These are phyloP conservation scores for Chloranthus sessilifolius DNA, from an alignment of 164 flowering plant species.

Conservation along the genomic window DNA sequence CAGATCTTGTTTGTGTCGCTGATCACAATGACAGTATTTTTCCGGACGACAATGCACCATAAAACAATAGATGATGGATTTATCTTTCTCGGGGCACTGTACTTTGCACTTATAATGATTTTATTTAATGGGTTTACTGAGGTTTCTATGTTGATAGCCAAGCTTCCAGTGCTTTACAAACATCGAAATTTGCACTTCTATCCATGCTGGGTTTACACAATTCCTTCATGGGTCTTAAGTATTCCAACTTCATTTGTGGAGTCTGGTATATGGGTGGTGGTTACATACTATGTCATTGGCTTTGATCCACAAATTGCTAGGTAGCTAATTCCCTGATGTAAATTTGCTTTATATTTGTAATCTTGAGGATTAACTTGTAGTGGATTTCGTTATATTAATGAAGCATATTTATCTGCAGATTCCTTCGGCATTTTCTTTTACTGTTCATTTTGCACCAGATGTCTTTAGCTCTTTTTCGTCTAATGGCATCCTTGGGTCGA, in stretches of 20 bases:
- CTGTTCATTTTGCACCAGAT: slow-evolving; percentile 87
- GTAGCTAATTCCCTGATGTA: slow-evolving; percentile 26
- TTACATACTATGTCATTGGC: slow-evolving; percentile 89
- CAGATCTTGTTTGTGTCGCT: slow-evolving; percentile 90
- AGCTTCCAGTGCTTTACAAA: slow-evolving; percentile 93
- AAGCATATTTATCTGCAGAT: slow-evolving; percentile 54
- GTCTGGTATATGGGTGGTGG: slow-evolving; percentile 87
- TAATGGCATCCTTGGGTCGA: slow-evolving; percentile 90
- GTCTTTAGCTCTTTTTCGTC: slow-evolving; percentile 82
- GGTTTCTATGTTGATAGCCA: slow-evolving; percentile 85
- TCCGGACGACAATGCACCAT: slow-evolving; percentile 76
- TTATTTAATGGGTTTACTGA: slow-evolving; percentile 97
- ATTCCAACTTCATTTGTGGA: slow-evolving; percentile 85
- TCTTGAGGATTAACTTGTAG: slow-evolving; percentile 1
- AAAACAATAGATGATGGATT: slow-evolving; percentile 76
- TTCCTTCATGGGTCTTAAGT: slow-evolving; percentile 91
- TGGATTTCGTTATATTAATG: slow-evolving; percentile 6
- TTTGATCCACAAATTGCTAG: slow-evolving; percentile 79
- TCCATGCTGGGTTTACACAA: slow-evolving; percentile 90
- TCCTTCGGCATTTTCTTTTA: slow-evolving; percentile 69
- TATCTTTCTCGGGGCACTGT: slow-evolving; percentile 78
- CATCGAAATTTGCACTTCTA: slow-evolving; percentile 93
- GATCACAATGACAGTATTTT: slow-evolving; percentile 90
- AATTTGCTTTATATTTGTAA: background rate
- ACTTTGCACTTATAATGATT: slow-evolving; percentile 77